phyloP scores from a whole-genome alignment of 2,329 filamentous ascomycete genomes.

The Dactylonectria macrodidyma region DNA sequence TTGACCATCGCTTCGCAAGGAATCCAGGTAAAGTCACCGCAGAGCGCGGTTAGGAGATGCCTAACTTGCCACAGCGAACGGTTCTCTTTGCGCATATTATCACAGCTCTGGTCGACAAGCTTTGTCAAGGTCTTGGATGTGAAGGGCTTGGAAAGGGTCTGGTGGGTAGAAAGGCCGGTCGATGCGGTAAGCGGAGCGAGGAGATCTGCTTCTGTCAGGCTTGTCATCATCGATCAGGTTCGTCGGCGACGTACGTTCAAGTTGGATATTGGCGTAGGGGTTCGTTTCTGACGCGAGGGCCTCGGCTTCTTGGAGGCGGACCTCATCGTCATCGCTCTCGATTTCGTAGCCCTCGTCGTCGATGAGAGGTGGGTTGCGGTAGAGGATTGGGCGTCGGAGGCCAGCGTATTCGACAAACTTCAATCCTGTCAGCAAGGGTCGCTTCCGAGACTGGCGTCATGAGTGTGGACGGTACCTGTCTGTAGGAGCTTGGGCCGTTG shows the following conservation, averaged over 20 bases:
- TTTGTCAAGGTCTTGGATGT: conserved; percentile 80
- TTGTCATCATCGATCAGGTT: conserved; percentile 14
- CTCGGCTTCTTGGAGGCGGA: conserved; percentile 72
- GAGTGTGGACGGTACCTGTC: conserved; percentile 69
- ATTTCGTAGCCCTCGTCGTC: conserved; percentile 86
- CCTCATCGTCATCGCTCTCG: conserved; percentile 80
- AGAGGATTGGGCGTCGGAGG: conserved; percentile 80
- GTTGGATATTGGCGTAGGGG: conserved; percentile 79
- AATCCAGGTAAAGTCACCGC: conserved; percentile 81
- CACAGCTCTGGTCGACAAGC: conserved; percentile 77
- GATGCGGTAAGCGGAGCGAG: conserved; percentile 83
- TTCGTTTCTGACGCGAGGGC: conserved; percentile 78
- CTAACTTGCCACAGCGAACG: conserved; percentile 81
- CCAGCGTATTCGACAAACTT: conserved; percentile 83
- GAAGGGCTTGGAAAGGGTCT: conserved; percentile 82
- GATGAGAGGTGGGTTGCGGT: conserved; percentile 79
- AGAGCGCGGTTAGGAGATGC: conserved; percentile 79
- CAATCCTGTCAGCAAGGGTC: conserved; percentile 44
- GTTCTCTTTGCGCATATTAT: conserved; percentile 83
- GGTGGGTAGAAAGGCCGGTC: conserved; percentile 81
- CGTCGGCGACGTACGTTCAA: conserved; percentile 73
- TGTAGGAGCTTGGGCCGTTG: conserved; percentile 77
- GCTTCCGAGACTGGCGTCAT: conserved; percentile 23
- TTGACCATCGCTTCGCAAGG: conserved; percentile 72
- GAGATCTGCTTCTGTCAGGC: conserved; percentile 68